These are phyloP conservation scores for Penicillium sp. DNA, from an alignment of 2,329 filamentous ascomycete genomes.

Conservation along the genomic window DNA sequence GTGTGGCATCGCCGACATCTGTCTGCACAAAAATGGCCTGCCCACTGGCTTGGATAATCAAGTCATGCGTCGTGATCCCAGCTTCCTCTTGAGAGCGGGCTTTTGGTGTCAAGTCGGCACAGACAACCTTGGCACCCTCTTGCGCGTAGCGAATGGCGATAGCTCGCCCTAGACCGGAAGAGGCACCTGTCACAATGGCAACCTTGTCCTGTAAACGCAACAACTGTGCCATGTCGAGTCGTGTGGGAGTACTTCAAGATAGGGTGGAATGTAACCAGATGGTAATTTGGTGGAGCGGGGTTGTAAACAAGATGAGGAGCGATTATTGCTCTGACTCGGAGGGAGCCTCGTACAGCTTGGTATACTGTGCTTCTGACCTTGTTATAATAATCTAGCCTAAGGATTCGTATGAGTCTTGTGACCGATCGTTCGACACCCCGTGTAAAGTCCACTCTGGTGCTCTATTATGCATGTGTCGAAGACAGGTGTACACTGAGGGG, in stretches of 20 bases:
- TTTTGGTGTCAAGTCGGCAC: slow-evolving; percentile 40
- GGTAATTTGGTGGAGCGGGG: neutral
- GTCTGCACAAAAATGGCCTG: slow-evolving; percentile 47
- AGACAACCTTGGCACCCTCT: slow-evolving; percentile 48
- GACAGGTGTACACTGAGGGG: neutral
- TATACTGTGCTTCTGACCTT: neutral
- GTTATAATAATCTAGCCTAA: neutral
- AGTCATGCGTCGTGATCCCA: slow-evolving; percentile 38
- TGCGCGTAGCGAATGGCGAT: slow-evolving; percentile 47
- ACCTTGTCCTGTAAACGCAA: slow-evolving; percentile 36
- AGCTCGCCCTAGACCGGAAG: slow-evolving; percentile 50
- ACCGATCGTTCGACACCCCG: neutral
- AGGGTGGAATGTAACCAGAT: neutral
- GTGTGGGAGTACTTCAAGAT: neutral
- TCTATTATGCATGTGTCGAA: too few species aligned
- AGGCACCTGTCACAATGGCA: slow-evolving; percentile 50
- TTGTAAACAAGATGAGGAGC: neutral
- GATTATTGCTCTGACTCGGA: neutral
- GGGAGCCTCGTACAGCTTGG: neutral
- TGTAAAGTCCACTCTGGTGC: neutral
- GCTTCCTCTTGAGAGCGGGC: slow-evolving; percentile 27
- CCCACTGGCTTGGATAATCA: slow-evolving; percentile 39
- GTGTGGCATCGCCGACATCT: slow-evolving; percentile 43
- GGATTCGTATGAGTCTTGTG: too few species aligned
- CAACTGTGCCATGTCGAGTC: neutral